Conservation (phyloP, 257 asterid species). For the Nicotiana benthamiana region DNA sequence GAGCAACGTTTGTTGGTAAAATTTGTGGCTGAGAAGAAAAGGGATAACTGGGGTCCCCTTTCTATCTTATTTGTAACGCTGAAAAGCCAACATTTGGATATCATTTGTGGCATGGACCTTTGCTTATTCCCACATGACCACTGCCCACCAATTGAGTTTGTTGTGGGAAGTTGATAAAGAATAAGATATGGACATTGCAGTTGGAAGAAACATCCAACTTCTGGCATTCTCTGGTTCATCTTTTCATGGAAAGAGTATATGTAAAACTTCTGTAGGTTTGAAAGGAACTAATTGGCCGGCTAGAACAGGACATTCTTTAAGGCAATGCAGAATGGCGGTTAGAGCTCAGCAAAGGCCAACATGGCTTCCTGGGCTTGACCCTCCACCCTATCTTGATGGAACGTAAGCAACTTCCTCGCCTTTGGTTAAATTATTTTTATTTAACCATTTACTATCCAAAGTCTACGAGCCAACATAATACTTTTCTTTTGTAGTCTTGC, state of each 20-base stretch:
- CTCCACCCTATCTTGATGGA: slow-evolving; percentile 87
- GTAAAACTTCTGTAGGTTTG: slow-evolving; percentile 19
- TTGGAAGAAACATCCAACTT: slow-evolving; percentile 44
- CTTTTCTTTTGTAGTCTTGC: slow-evolving; percentile 64
- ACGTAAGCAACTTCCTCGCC: slow-evolving; percentile 37
- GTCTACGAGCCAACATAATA: too few relatives aligned
- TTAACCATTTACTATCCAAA: not conserved
- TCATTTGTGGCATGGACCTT: not conserved
- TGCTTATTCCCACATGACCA: not conserved
- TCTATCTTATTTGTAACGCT: not conserved
- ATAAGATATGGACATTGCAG: slow-evolving; percentile 42
- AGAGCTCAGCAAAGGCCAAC: slow-evolving; percentile 72
- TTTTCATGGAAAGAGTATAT: slow-evolving; percentile 26
- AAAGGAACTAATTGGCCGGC: slow-evolving; percentile 23
- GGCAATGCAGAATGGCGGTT: slow-evolving; percentile 22
- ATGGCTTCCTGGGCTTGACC: slow-evolving; percentile 93
- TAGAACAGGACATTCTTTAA: slow-evolving; percentile 16
- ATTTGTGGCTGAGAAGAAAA: not conserved
- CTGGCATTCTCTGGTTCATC: slow-evolving; percentile 32
- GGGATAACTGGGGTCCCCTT: not conserved
- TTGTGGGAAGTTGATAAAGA: not conserved
- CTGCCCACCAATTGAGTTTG: not conserved
- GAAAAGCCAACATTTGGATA: slow-evolving; percentile 2
- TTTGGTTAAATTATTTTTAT: not conserved
- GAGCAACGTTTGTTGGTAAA: too few relatives aligned